Evolutionary conservation across 257 asterid species (phyloP), one percentile per base, ranked within the genome.

Genomic region (Salvia splendens): DNA sequence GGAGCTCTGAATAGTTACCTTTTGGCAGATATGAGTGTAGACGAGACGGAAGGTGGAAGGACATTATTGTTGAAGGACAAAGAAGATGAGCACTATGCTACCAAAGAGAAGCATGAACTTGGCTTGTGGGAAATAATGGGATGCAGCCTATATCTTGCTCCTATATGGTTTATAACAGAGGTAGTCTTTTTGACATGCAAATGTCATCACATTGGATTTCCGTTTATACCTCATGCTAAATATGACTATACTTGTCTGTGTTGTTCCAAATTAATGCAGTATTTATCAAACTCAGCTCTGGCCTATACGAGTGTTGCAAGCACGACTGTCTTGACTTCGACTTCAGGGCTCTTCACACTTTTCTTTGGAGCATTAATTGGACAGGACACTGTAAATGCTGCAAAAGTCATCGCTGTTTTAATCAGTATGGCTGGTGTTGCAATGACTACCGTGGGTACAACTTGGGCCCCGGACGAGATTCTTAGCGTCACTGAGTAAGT

Each of bases 241-340:
- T n/a, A 14, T 46, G 58, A 6, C 16, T 5, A 14, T 28, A 61
- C 41, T 11, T 50, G 17, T 35, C 16, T 28, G 20, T 8, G 33
- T 47, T 56, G 2, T 58, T 46, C 35, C 14, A 53, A 58, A 33
- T 42, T 63, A 6, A 76, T 82, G 75, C 80, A 89, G 87, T 87
- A 85, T 61, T 81, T 87, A 9, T 85, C 91, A 1, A 85, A 84
- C 73, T 87, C 93, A 38, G 95, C 96, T 41, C 75, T 89, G 75
- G 96, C 93, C 0, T 83, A 87, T 57, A 89, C 96, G 11, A 89
- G 96, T 73, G 96, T 89, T 53, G 91, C 96, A 10, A 89, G 89
- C 77, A 85, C 95, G 12, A 87, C 96, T 0, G 82, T 89, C 73
- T 75, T 89, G 80, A 85, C 95, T 55, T 89, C 96, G 6, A 89